phyloP scores from a whole-genome alignment of 2,329 filamentous ascomycete species.

The Thermomyces lanuginosus region DNA sequence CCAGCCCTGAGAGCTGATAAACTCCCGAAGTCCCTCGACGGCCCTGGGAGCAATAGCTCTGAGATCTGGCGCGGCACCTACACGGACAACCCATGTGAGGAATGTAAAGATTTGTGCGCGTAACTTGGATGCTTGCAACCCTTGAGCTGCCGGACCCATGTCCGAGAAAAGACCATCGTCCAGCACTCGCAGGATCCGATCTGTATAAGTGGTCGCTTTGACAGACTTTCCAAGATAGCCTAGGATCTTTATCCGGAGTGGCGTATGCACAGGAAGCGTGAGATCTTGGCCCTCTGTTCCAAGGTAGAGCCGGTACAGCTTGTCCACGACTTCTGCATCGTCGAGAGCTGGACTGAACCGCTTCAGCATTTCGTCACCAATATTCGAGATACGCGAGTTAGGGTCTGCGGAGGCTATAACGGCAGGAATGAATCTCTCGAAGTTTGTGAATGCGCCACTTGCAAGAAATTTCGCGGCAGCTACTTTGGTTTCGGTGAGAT shows the following conservation, averaged over 20 bases:
- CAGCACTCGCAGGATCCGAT: constrained; percentile 53
- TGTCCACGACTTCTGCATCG: constrained; percentile 43
- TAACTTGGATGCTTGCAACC: constrained; percentile 62
- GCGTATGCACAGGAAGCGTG: constrained; percentile 39
- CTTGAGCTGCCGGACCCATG: constrained; percentile 31
- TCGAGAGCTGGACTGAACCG: constrained; percentile 55
- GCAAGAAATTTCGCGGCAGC: constrained; percentile 56
- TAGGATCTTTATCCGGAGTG: constrained; percentile 64
- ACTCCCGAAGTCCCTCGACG: constrained; percentile 52
- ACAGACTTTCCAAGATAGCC: constrained; percentile 60
- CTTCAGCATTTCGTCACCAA: constrained; percentile 83
- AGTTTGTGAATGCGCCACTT: constrained; percentile 70
- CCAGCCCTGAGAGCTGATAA: constrained; percentile 71
- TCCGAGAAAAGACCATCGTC: constrained; percentile 43
- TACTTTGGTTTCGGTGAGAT: constrained; percentile 53
- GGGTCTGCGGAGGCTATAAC: constrained; percentile 68
- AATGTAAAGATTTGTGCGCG: constrained; percentile 72
- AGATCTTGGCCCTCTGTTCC: constrained; percentile 34
- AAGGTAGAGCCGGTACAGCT: constrained; percentile 58
- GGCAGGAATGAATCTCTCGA: constrained; percentile 68
- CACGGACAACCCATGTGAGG: constrained; percentile 69
- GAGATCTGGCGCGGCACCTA: constrained; percentile 47
- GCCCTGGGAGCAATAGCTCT: constrained; percentile 50
- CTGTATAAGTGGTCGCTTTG: constrained; percentile 51
- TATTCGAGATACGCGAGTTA: constrained; percentile 63